Percentiles rank a stretch among this genome's conserved stretches.
phyloP scores from a whole-genome alignment of 192 early-diverging fungal species.

The Phlyctochytrium arcticum region DNA sequence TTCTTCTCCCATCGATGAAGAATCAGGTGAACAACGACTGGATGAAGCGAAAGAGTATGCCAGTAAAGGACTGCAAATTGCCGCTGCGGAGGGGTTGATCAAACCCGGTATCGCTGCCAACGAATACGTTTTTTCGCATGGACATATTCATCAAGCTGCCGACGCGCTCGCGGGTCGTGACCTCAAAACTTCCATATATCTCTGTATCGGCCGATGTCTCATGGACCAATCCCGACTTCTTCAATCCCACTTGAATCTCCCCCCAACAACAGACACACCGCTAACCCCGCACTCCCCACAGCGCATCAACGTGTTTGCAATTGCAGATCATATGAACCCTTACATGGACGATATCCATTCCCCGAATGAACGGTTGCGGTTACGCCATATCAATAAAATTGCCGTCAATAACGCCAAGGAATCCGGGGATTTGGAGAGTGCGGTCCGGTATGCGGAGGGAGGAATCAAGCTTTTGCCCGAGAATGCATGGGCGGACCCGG shows the following conservation, averaged over 20 bases:
- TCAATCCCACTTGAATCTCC: too few species aligned
- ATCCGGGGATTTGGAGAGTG: background rate
- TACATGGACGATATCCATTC: background rate
- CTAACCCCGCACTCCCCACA: too few species aligned
- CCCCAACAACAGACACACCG: too few species aligned
- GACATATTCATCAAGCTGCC: background rate
- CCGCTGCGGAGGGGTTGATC: background rate
- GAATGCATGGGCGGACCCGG: background rate
- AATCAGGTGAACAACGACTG: too few species aligned
- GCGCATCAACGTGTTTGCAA: background rate
- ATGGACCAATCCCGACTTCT: background rate
- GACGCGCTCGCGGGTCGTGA: background rate
- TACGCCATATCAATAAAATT: background rate
- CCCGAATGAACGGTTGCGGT: background rate
- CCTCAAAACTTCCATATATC: background rate
- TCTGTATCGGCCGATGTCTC: background rate
- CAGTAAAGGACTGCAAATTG: background rate
- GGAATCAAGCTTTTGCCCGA: background rate
- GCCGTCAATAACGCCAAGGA: background rate
- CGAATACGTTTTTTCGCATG: background rate
- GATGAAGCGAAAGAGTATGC: background rate
- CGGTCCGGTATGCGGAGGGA: background rate
- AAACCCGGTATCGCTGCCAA: background rate
- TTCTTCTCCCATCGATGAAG: background rate
- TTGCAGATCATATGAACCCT: background rate